Evolutionary conservation across 495 filamentous ascomycete genomes (phyloP), one percentile per base, ranked within the genome.

Genomic region (Daldinia childiae): DNA sequence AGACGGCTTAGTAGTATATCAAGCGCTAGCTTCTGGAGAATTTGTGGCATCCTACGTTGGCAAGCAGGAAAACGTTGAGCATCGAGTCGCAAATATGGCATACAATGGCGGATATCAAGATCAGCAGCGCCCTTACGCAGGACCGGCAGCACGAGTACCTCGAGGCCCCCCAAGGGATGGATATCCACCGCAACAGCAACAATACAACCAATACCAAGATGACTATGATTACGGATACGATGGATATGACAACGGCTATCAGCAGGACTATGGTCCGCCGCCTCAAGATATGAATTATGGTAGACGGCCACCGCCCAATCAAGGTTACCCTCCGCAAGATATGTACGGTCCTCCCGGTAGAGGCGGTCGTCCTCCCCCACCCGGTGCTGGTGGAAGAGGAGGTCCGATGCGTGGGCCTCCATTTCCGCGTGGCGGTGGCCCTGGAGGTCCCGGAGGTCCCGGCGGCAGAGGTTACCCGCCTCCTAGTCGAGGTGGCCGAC

Each of bases 211-310:
- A 67, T 85, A 86, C 64, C 81, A 83, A 66, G 84, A 88, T 65
- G 77, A 81, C 24, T 81, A 85, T 59, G 84, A 82, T 62, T 84
- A 87, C 63, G 87, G 83, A 26, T 85, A 87, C 62, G 86, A 84
- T 6, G 78, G 79, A 54, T 79, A 83, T 41, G 81, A 87, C 64
- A 79, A 85, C 72, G 83, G 79, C 14, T 83, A 84, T 66, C 75
- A 79, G 39, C 81, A 81, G 68, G 77, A 76, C 26, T 77, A 77
- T 36, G 78, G 73, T 26, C 71, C 74, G 19, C 79, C 80, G 58
- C 79, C 79, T 50, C 82, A 78, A 58, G 80, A 87, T 66, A 83
- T 84, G 66, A 80, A 83, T 65, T 83, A 83, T 38, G 79, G 80
- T 43, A 77, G 85, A 62, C 80, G 81, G 36, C 82, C 83, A 29